Evolutionary conservation across 202 grass and related monocot genomes (phyloP).

Genomic region (Musa balbisiana): DNA sequence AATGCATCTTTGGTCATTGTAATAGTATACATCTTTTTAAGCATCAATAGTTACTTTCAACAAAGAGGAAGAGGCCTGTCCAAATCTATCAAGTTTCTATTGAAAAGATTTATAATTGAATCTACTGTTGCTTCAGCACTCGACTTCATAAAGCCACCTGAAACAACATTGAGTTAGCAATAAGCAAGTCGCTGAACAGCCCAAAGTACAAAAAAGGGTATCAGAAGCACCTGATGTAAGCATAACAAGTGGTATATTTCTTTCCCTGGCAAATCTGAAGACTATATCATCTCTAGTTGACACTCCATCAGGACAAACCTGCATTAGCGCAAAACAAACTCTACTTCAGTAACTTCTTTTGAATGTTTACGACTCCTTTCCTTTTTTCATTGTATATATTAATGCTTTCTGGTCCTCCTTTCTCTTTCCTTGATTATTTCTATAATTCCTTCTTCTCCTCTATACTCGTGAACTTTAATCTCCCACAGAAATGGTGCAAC

Average conservation of each 20-base stretch:
- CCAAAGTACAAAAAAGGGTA: not conserved
- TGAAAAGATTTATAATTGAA: slow-evolving; percentile 66
- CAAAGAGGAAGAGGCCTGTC: slow-evolving; percentile 16
- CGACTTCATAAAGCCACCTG: slow-evolving; percentile 96
- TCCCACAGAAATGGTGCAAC: not conserved
- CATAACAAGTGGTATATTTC: slow-evolving; percentile 80
- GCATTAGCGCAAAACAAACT: slow-evolving; percentile 2
- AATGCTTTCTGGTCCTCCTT: not conserved
- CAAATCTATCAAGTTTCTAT: slow-evolving; percentile 61
- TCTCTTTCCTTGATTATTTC: not conserved
- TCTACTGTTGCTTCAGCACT: slow-evolving; percentile 71
- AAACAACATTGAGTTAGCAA: not conserved
- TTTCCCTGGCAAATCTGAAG: slow-evolving; percentile 73
- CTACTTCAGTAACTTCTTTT: not conserved
- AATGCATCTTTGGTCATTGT: not conserved
- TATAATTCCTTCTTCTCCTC: not conserved
- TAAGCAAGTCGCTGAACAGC: not conserved
- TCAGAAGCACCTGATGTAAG: slow-evolving; percentile 69
- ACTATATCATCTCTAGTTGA: slow-evolving; percentile 83
- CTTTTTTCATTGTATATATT: not conserved
- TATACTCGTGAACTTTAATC: not conserved
- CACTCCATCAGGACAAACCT: slow-evolving; percentile 72
- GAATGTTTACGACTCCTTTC: not conserved
- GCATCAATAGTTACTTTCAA: slow-evolving; percentile 19
- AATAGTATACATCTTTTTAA: slow-evolving; percentile 8